Evolutionary conservation across 192 early-diverging fungal species (phyloP).

Genomic region (Coemansia sp.): DNA sequence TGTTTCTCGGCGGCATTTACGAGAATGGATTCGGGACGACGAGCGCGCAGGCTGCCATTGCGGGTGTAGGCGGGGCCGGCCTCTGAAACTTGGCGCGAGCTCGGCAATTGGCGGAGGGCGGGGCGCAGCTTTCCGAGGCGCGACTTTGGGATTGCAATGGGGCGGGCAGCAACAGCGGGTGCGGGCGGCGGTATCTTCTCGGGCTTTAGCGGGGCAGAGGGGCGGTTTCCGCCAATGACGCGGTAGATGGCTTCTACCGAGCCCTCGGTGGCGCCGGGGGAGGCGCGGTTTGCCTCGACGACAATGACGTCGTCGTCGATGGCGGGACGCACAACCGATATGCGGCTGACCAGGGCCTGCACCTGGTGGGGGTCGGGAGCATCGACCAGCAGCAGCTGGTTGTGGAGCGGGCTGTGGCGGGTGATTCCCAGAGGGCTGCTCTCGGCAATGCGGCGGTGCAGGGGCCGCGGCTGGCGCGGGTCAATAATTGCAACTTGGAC

Average conservation of each 20-base stretch:
- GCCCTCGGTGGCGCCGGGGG: neutral
- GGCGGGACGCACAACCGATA: conserved; percentile 21
- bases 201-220: neutral
- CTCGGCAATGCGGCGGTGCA: neutral
- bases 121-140: conserved; percentile 35
- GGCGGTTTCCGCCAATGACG: conserved; percentile 7
- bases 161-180: neutral
- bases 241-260: conserved; percentile 32
- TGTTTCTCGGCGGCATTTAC: conserved; percentile 2
- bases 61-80: conserved; percentile 8
- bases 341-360: conserved; percentile 13
- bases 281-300: conserved; percentile 5
- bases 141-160: conserved; percentile 32
- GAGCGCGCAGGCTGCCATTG: conserved; percentile 12
- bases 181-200: neutral
- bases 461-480: neutral
- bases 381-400: conserved; percentile 26
- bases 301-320: conserved; percentile 19
- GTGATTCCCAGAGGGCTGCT: conserved; percentile 16
- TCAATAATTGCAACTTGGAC: neutral
- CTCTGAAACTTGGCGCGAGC: conserved; percentile 18
- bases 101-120: conserved; percentile 38
- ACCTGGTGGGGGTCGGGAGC: conserved; percentile 7
- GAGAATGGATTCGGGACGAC: conserved; percentile 19
- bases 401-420: conserved; percentile 11